Evolutionary conservation across 2,329 filamentous ascomycete species (phyloP).

Genomic region (Zymoseptoria passerinii): DNA sequence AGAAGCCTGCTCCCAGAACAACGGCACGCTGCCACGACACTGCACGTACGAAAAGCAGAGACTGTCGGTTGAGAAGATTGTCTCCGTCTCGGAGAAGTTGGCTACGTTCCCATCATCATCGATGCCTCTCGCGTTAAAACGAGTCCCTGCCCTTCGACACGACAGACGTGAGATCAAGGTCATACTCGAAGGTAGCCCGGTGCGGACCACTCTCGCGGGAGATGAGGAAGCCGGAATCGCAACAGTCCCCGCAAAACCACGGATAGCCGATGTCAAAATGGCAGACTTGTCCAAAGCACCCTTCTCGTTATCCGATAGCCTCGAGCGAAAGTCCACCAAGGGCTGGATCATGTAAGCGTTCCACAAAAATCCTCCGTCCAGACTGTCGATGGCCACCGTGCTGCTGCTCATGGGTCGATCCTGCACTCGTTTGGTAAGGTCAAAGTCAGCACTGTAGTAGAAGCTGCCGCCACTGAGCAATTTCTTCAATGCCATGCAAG

Average conservation of each 20-base stretch:
- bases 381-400: slow-evolving; percentile 81
- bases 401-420: slow-evolving; percentile 54
- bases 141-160: slow-evolving; percentile 80
- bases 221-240: slow-evolving; percentile 70
- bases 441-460: slow-evolving; percentile 98
- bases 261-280: slow-evolving; percentile 86
- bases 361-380: slow-evolving; percentile 91
- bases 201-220: slow-evolving; percentile 56
- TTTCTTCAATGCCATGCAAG: slow-evolving; percentile 84
- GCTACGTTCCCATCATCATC: slow-evolving; percentile 96
- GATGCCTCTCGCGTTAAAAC: slow-evolving; percentile 95
- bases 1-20: slow-evolving; percentile 94
- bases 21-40: slow-evolving; percentile 81
- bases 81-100: slow-evolving; percentile 98
- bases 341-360: slow-evolving; percentile 98
- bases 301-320: slow-evolving; percentile 66
- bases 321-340: slow-evolving; percentile 77
- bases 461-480: slow-evolving; percentile 88
- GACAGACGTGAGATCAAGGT: slow-evolving; percentile 89
- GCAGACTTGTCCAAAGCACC: slow-evolving; percentile 74
- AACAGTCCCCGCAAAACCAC: slow-evolving; percentile 83
- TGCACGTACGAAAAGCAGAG: slow-evolving; percentile 91
- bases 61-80: slow-evolving; percentile 72
- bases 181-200: slow-evolving; percentile 71
- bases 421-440: slow-evolving; percentile 86